Evolutionary conservation across 2,329 filamentous ascomycete genomes (phyloP).

Genomic region (Metarhizium album): DNA sequence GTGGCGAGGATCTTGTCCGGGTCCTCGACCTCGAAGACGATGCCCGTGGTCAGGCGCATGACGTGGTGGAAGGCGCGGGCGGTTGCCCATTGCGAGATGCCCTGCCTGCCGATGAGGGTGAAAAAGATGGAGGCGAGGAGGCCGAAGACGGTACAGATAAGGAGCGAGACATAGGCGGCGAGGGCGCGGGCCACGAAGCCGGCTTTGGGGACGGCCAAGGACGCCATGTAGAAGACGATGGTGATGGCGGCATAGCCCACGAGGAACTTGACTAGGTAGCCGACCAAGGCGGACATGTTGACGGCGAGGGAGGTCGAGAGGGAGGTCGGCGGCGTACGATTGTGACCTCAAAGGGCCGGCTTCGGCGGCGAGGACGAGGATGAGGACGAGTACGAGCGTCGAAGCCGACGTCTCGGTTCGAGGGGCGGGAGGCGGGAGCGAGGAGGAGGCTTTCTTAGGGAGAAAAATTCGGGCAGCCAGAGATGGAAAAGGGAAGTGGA

Average conservation of each 20-base stretch:
- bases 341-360: too few species aligned
- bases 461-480: neutral
- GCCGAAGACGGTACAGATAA: slow-evolving; percentile 58
- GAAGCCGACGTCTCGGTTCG: too few species aligned
- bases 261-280: slow-evolving; percentile 34
- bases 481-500: neutral
- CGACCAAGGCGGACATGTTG: slow-evolving; percentile 16
- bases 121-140: slow-evolving; percentile 63
- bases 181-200: slow-evolving; percentile 61
- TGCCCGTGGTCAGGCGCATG: slow-evolving; percentile 66
- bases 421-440: neutral
- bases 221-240: slow-evolving; percentile 50
- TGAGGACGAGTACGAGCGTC: too few species aligned
- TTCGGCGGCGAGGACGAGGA: too few species aligned
- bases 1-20: slow-evolving; percentile 49
- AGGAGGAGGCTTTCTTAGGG: neutral
- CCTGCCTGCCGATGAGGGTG: slow-evolving; percentile 58
- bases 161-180: slow-evolving; percentile 52
- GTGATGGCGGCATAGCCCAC: slow-evolving; percentile 40
- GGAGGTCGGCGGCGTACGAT: too few species aligned
- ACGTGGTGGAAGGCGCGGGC: slow-evolving; percentile 69
- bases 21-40: slow-evolving; percentile 67
- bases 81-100: slow-evolving; percentile 76
- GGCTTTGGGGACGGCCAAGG: slow-evolving; percentile 44
- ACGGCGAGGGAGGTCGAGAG: neutral